Percentiles rank a stretch among this genome's conserved stretches.
These are phyloP conservation scores for Ophiocordyceps robertsii DNA, from an alignment of 2,329 filamentous ascomycete species.

Conservation along the genomic window DNA sequence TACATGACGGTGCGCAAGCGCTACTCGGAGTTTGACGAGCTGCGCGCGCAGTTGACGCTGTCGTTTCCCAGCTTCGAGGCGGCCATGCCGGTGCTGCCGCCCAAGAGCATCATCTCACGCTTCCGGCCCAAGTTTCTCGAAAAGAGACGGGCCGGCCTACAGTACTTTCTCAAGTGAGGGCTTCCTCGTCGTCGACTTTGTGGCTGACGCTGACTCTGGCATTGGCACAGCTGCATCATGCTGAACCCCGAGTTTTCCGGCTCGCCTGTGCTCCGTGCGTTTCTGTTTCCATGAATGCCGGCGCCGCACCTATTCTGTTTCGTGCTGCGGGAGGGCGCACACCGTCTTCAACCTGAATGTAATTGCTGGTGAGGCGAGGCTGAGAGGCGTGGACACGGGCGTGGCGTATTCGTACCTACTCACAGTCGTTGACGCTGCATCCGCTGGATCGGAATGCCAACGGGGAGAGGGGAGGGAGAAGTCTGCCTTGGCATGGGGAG, in stretches of 20 bases:
- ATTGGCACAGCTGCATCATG: constrained; percentile 7
- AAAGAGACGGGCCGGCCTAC: constrained; percentile 64
- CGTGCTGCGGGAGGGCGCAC: no score
- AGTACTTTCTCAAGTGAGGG: constrained; percentile 85
- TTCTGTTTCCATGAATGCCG: constrained; percentile 7
- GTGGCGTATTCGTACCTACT: no score
- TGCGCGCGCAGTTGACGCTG: constrained; percentile 57
- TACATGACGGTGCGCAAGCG: constrained; percentile 53
- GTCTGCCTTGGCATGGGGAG: no score
- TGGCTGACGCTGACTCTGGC: constrained; percentile 5
- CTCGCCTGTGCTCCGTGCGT: constrained; percentile 10
- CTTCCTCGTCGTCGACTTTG: not conserved
- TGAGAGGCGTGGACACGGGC: no score
- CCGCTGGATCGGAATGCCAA: no score
- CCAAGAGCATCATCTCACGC: constrained; percentile 80
- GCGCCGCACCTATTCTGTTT: no score
- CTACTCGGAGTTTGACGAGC: constrained; percentile 87
- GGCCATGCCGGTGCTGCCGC: constrained; percentile 80
- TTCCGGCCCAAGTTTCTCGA: constrained; percentile 81
- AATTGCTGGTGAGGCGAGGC: no score
- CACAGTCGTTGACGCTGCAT: no score
- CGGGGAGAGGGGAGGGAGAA: no score
- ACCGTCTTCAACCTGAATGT: no score
- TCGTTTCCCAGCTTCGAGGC: constrained; percentile 76
- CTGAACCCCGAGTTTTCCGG: constrained; percentile 9